Evolutionary conservation across 1,139 yeast species (phyloP).

Genomic region (Citeromyces siamensis): DNA sequence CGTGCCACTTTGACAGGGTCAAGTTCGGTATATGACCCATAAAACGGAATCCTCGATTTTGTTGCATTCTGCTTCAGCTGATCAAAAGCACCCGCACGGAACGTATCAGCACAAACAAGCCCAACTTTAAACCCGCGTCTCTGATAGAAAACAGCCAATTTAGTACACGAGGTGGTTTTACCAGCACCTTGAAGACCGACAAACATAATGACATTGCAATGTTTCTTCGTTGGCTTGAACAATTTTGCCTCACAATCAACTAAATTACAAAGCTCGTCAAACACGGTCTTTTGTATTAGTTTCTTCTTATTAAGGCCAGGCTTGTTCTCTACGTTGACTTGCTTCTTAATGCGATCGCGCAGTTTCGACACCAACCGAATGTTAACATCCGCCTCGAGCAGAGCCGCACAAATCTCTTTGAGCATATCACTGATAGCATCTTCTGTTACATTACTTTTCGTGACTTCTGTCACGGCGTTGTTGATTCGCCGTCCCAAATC

Average conservation of each 20-base stretch:
- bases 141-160: conserved; percentile 88
- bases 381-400: conserved; percentile 87
- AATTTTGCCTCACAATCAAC: conserved; percentile 64
- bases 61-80: conserved; percentile 96
- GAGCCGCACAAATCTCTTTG: conserved; percentile 82
- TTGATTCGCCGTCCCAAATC: conserved; percentile 86
- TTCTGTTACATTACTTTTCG: conserved; percentile 49
- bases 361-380: conserved; percentile 68
- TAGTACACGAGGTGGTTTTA: conserved; percentile 95
- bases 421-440: conserved; percentile 56
- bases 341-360: conserved; percentile 60
- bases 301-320: conserved; percentile 59
- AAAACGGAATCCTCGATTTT: conserved; percentile 87
- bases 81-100: conserved; percentile 99
- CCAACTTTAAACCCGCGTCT: conserved; percentile 93
- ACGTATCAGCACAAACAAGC: conserved; percentile 96
- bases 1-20: conserved; percentile 89
- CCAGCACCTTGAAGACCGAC: conserved; percentile 99
- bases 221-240: conserved; percentile 78
- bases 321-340: conserved; percentile 35
- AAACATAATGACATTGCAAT: conserved; percentile 76
- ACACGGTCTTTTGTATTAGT: conserved; percentile 81
- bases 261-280: conserved; percentile 78
- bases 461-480: conserved; percentile 59
- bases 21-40: conserved; percentile 90